phyloP scores from a whole-genome alignment of 768 basidiomycete genomes.

The Hebeloma cylindrosporum region DNA sequence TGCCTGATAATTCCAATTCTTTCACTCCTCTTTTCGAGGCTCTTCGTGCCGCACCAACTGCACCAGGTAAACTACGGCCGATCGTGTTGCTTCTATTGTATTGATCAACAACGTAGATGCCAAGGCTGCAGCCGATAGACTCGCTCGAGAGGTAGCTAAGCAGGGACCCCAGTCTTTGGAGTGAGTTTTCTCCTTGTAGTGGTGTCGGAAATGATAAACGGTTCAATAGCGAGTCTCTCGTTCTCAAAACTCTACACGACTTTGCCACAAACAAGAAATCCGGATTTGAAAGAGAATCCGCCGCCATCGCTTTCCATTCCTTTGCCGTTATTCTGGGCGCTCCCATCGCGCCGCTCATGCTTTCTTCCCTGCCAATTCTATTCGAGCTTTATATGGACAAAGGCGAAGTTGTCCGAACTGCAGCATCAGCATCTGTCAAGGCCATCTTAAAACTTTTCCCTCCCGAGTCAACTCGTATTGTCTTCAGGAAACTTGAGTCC shows the following conservation, averaged over 20 bases:
- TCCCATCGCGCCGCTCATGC: slow-evolving; percentile 67
- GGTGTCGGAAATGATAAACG: neutral
- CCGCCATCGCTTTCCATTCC: slow-evolving; percentile 78
- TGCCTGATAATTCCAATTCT: slow-evolving; percentile 41
- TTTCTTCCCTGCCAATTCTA: slow-evolving; percentile 73
- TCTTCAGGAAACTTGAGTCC: slow-evolving; percentile 67
- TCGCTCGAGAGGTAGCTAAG: slow-evolving; percentile 71
- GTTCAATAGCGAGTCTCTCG: slow-evolving; percentile 50
- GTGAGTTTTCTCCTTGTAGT: slow-evolving; percentile 37
- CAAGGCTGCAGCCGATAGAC: slow-evolving; percentile 78
- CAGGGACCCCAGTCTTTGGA: slow-evolving; percentile 58
- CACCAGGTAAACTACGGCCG: slow-evolving; percentile 44
- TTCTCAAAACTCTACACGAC: slow-evolving; percentile 62
- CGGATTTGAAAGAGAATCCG: slow-evolving; percentile 86
- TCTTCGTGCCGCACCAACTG: slow-evolving; percentile 59
- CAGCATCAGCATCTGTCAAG: slow-evolving; percentile 80
- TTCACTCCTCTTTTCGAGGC: slow-evolving; percentile 52
- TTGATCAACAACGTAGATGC: slow-evolving; percentile 55
- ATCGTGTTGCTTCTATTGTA: slow-evolving; percentile 6
- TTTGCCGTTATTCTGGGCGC: slow-evolving; percentile 69
- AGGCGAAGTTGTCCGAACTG: slow-evolving; percentile 84
- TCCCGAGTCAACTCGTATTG: slow-evolving; percentile 71
- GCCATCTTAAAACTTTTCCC: slow-evolving; percentile 82
- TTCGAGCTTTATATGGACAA: slow-evolving; percentile 92
- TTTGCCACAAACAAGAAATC: slow-evolving; percentile 86